Evolutionary conservation across 2,329 filamentous ascomycete genomes (phyloP).

Genomic region (Cladophialophora carrionii): DNA sequence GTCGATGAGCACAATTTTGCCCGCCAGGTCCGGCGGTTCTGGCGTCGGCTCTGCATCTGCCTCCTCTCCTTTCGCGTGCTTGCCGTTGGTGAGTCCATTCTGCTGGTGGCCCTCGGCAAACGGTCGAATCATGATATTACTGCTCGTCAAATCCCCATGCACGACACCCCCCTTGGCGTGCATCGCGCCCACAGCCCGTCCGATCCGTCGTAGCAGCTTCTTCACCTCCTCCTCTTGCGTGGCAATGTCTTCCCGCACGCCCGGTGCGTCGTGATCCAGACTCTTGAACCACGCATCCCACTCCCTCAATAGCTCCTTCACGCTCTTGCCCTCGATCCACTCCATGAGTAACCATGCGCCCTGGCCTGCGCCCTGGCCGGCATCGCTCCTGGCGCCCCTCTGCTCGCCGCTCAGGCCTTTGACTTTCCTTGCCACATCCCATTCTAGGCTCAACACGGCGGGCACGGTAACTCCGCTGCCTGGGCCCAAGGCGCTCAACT

Average conservation of each 20-base stretch:
- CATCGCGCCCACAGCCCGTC: constrained; percentile 70
- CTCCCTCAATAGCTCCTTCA: constrained; percentile 70
- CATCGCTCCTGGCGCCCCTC: constrained; percentile 47
- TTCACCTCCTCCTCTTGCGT: constrained; percentile 56
- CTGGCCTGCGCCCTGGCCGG: constrained; percentile 65
- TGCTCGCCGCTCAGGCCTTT: constrained; percentile 58
- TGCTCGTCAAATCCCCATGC: constrained; percentile 95
- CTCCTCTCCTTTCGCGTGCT: neutral
- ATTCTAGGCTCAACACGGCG: constrained; percentile 71
- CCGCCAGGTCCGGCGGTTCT: constrained; percentile 52
- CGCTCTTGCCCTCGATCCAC: constrained; percentile 75
- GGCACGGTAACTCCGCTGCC: constrained; percentile 70
- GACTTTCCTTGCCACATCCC: constrained; percentile 45
- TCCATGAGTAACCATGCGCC: constrained; percentile 79
- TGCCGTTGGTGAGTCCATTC: constrained; percentile 31
- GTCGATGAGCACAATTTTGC: constrained; percentile 88
- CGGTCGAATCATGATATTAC: constrained; percentile 83
- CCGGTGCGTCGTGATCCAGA: neutral
- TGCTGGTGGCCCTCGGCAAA: constrained; percentile 31
- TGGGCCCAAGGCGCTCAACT: constrained; percentile 59
- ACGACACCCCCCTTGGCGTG: constrained; percentile 86
- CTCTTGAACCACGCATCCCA: constrained; percentile 61
- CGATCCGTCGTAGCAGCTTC: constrained; percentile 70
- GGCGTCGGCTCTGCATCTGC: constrained; percentile 2
- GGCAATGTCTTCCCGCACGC: constrained; percentile 36